Evolutionary conservation across 805 yeast genomes (phyloP), one percentile per base, ranked within the genome.

Genomic region (Nakazawaea ishiwadae): DNA sequence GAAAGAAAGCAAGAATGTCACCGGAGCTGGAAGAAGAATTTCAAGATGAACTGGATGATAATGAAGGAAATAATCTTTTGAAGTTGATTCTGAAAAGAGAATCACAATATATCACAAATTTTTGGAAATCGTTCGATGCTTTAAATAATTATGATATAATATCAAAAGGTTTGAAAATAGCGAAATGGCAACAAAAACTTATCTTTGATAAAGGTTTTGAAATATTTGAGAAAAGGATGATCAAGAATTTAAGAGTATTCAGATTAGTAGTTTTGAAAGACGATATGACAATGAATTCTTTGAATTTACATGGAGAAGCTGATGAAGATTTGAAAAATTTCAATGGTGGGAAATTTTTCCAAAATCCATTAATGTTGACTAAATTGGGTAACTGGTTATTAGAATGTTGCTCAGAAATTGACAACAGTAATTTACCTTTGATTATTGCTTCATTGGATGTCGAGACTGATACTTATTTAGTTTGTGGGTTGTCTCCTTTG

Each of bases 351-450:
- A 75, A 71, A 21, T 63, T 86, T 39, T 91, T 88, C 60, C 75
- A 75, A 50, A 95, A 93, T 59, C 99, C 99, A 3, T 63, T 93
- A 44, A 86, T 95, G 34, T 62, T 95, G 35, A 67, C 87, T 30
- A 77, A 95, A 50, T 66, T 93, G 19, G 98, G 97, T 0, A 75
- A 79, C 44, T 95, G 99, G 99, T 69, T 93, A 4, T 65, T 88
- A 35, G 98, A 95, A 56, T 82, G 88, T 45, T 83, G 91, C 51
- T 83, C 95, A 4, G 96, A 89, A 55, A 63, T 83, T 14, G 90
- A 84, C 47, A 68, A 68, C 42, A 73, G 73, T 17, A 63, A 84
- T 31, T 63, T 84, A 40, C 98, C 99, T 2, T 64, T 91, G 51
- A 93, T 91, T 2, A 71, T 93, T 24, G 97, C 97, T 0, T 75